phyloP scores from a whole-genome alignment of 495 filamentous ascomycete genomes.

The Trichoderma reesei region DNA sequence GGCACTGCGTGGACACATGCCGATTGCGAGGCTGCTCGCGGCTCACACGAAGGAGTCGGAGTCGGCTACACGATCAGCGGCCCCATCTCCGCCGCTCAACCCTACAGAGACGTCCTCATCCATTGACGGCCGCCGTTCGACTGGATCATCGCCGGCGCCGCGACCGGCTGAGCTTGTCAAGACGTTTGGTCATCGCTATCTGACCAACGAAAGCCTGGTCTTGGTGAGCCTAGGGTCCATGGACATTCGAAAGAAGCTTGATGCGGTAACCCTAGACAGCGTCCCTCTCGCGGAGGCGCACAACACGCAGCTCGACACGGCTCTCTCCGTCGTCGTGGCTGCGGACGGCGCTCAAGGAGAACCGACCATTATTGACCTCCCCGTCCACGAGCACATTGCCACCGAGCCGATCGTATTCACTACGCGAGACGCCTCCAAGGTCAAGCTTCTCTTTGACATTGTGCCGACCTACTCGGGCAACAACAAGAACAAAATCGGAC shows the following conservation, averaged over 20 bases:
- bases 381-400: conserved; percentile 84
- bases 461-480: conserved; percentile 95
- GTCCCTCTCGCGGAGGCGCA: conserved; percentile 83
- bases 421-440: conserved; percentile 63
- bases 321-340: conserved; percentile 85
- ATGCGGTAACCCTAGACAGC: conserved; percentile 78
- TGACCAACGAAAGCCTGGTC: conserved; percentile 79
- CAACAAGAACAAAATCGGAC: conserved; percentile 77
- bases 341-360: conserved; percentile 80
- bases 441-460: conserved; percentile 88
- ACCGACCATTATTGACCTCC: conserved; percentile 79
- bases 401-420: conserved; percentile 89
- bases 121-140: conserved; percentile 38
- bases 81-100: conserved; percentile 19
- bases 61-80: background rate
- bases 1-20: conserved; percentile 73
- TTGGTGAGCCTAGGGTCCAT: conserved; percentile 88
- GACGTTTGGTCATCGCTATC: conserved; percentile 91
- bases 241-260: conserved; percentile 73
- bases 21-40: conserved; percentile 60
- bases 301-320: conserved; percentile 85
- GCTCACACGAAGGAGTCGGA: conserved; percentile 18
- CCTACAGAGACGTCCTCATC: conserved; percentile 34
- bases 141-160: conserved; percentile 19
- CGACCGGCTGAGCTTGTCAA: conserved; percentile 67